Evolutionary conservation across 495 filamentous ascomycete genomes (phyloP).

Genomic region (Amphirosellinia nigrospora): DNA sequence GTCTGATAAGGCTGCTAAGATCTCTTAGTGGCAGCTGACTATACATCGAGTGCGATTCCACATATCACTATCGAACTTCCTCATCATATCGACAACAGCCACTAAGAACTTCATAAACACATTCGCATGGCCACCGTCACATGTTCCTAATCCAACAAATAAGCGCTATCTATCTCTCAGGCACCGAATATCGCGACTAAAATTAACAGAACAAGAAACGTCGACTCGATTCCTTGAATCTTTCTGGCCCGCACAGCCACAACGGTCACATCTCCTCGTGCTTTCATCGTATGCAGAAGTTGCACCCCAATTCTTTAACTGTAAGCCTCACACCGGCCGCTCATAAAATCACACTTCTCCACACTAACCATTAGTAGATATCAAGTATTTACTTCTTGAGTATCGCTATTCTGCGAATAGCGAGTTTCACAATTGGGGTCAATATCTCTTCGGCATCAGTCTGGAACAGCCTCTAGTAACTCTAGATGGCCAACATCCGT

Average conservation of each 20-base stretch:
- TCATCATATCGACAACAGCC: constrained; percentile 62
- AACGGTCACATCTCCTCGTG: constrained; percentile 72
- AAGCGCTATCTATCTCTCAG: constrained; percentile 66
- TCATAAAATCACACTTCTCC: background rate
- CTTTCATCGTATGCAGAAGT: constrained; percentile 79
- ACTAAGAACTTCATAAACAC: constrained; percentile 64
- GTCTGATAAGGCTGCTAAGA: constrained; percentile 71
- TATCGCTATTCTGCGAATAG: constrained; percentile 70
- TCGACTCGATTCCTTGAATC: constrained; percentile 77
- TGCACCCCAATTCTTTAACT: constrained; percentile 78
- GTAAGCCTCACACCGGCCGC: constrained; percentile 44
- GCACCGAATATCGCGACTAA: constrained; percentile 66
- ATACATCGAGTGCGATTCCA: constrained; percentile 66
- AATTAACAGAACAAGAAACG: constrained; percentile 63
- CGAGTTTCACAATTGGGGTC: constrained; percentile 47
- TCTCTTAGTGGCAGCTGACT: constrained; percentile 77
- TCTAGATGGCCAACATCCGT: constrained; percentile 59
- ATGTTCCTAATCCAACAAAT: constrained; percentile 44
- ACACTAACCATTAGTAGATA: constrained; percentile 41
- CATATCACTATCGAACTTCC: constrained; percentile 83
- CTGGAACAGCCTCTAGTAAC: constrained; percentile 72
- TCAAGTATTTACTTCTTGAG: constrained; percentile 74
- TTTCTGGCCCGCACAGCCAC: constrained; percentile 73
- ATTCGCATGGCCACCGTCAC: constrained; percentile 68
- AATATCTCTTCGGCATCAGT: constrained; percentile 72